Evolutionary conservation across 768 basidiomycete species (phyloP), one percentile per base, ranked within the genome.

Genomic region (Termitomyces sp.): DNA sequence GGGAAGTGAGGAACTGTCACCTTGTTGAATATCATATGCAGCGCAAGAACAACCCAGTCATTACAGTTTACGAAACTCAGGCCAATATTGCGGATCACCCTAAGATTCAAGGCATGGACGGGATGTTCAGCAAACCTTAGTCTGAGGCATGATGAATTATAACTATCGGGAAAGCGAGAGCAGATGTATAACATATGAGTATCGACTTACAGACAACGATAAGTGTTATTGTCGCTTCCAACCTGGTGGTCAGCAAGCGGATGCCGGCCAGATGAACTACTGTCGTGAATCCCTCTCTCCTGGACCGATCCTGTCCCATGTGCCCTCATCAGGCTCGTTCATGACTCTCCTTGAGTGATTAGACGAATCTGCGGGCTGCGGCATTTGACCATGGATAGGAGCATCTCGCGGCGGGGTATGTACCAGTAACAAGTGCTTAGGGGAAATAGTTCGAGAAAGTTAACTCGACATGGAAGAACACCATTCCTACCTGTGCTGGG

Each of bases 81-180:
- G 89, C 94, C 9, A 93, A 93, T 60, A 73, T 88, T 30, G 88
- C 91, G 1, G 94, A 96, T 66, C 94, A 96, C 61, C 78, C 84
- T 57, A 93, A 91, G 71, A 88, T 93, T 46, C 84, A 83, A 63
- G 90, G 91, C n/a, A 85, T 80, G 44, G 84, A 85, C 35, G 83
- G 84, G 9, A 76, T 74, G 57, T 74, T 82, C 59, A 81, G 70
- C 57, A 66, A 74, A 37, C 75, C 82, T 7, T 68, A 61, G 62
- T 26, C 46, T 17, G 21, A 50, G 14, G 30, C 34, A 50, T 32
- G 26, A 42, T 19, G 45, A 22, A 55, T 49, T 48, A 59, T 59
- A 51, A 26, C 47, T 49, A 34, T 32, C 11, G 26, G 51, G 37
- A 14, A 50, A 32, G 44, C 9, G 24, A 45, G 41, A 35, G 50